Conservation (phyloP, 176 grass and related monocot genomes). For the Zea luxurians region DNA sequence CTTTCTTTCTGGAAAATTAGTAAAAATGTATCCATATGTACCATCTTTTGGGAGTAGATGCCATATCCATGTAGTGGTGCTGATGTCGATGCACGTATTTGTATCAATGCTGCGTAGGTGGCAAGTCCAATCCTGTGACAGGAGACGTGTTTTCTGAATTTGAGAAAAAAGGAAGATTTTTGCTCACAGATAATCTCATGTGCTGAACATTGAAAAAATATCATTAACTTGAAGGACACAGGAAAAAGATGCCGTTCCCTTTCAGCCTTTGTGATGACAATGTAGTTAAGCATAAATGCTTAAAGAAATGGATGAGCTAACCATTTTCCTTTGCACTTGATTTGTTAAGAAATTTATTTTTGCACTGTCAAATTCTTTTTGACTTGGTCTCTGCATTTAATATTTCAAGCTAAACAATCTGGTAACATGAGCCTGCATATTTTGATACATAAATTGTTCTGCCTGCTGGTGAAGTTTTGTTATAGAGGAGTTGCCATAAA, state of each 20-base stretch:
- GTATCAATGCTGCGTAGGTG: too few relatives aligned
- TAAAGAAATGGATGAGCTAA: not conserved
- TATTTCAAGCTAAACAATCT: not conserved
- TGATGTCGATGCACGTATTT: too few relatives aligned
- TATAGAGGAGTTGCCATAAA: not conserved
- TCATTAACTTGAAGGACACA: not conserved
- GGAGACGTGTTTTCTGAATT: not conserved
- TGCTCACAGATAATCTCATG: not conserved
- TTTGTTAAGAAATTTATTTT: not conserved
- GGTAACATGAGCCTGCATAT: not conserved
- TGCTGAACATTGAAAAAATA: not conserved
- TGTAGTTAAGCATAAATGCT: not conserved
- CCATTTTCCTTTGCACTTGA: not conserved
- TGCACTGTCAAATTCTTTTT: not conserved
- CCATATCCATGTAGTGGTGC: too few relatives aligned
- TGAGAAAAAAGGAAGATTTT: not conserved
- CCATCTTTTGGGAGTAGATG: too few relatives aligned
- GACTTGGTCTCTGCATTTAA: slow-evolving; percentile 2
- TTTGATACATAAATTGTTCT: not conserved
- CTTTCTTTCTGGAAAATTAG: not conserved
- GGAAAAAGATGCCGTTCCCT: not conserved
- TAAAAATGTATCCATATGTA: not conserved
- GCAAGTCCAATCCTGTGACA: too few relatives aligned
- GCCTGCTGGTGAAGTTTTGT: not conserved
- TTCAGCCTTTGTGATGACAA: not conserved